A percentile compares a stretch with the other conserved stretches of the same genome.
Evolutionary conservation across 148 eudicot genomes (phyloP).

Genomic region (Silene latifolia): DNA sequence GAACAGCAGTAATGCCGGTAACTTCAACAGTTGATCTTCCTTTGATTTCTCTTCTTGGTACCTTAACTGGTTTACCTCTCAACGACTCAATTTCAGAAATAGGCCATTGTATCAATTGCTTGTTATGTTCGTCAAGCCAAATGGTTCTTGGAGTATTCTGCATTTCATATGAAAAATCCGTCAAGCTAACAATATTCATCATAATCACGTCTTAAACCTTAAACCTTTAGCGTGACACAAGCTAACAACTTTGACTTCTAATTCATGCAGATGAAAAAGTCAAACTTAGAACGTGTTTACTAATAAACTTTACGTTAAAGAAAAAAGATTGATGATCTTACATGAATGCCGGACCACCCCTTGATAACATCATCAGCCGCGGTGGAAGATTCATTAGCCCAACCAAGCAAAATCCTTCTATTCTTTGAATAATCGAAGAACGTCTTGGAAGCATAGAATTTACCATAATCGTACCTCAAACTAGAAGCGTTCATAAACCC

Average conservation of each 20-base stretch:
- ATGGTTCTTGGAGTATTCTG: slow-evolving; percentile 54
- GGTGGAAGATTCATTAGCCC: slow-evolving; percentile 50
- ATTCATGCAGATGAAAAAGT: no score
- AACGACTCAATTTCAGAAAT: slow-evolving; percentile 28
- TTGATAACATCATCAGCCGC: slow-evolving; percentile 24
- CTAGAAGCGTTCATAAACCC: slow-evolving; percentile 31
- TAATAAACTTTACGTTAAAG: neutral
- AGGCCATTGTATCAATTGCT: slow-evolving; percentile 73
- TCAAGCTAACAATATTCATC: neutral
- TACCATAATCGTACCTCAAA: slow-evolving; percentile 66
- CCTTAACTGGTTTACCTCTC: slow-evolving; percentile 20
- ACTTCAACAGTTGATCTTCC: slow-evolving; percentile 45
- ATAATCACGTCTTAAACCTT: neutral
- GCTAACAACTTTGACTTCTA: neutral
- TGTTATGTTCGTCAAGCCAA: slow-evolving; percentile 43
- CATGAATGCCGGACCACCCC: slow-evolving; percentile 86
- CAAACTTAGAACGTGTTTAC: no score
- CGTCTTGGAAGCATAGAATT: slow-evolving; percentile 69
- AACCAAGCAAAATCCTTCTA: slow-evolving; percentile 65
- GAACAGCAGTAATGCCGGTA: slow-evolving; percentile 45
- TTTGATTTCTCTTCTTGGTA: slow-evolving; percentile 18
- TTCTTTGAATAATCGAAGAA: slow-evolving; percentile 46
- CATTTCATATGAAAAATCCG: neutral
- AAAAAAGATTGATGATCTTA: slow-evolving; percentile 19
- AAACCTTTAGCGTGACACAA: neutral